Evolutionary conservation across 768 basidiomycete genomes (phyloP).

Genomic region (Wakefieldia striispora): DNA sequence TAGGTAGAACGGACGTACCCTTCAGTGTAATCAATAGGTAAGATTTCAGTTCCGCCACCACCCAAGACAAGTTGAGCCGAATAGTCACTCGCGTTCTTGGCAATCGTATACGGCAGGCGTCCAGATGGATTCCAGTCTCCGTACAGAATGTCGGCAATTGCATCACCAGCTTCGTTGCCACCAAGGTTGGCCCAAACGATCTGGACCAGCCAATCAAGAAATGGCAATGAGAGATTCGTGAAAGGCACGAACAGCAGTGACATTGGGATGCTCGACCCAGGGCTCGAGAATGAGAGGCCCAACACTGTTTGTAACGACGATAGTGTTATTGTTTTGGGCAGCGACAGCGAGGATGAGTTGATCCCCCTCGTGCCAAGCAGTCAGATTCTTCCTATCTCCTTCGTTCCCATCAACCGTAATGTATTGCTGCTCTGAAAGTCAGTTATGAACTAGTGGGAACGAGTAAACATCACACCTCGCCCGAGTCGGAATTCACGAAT

Average conservation of each 20-base stretch:
- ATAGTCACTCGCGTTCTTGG: slow-evolving; percentile 54
- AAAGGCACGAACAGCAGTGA: slow-evolving; percentile 55
- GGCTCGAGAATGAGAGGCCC: slow-evolving; percentile 67
- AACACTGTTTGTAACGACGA: slow-evolving; percentile 78
- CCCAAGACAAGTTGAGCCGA: slow-evolving; percentile 38
- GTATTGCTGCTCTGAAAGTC: slow-evolving; percentile 38
- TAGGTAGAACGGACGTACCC: slow-evolving; percentile 13
- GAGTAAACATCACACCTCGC: slow-evolving; percentile 47
- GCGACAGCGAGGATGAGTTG: slow-evolving; percentile 55
- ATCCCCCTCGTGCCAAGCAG: slow-evolving; percentile 38
- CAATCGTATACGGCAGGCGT: slow-evolving; percentile 72
- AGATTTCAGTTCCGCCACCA: slow-evolving; percentile 26
- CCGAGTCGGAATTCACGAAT: slow-evolving; percentile 80
- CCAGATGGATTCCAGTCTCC: slow-evolving; percentile 76
- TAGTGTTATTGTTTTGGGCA: slow-evolving; percentile 66
- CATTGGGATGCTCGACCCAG: slow-evolving; percentile 77
- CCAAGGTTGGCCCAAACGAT: slow-evolving; percentile 51
- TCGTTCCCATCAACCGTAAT: slow-evolving; percentile 56
- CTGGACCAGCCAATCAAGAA: slow-evolving; percentile 23
- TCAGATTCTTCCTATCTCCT: slow-evolving; percentile 37
- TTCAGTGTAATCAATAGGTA: slow-evolving; percentile 65
- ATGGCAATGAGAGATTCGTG: slow-evolving; percentile 13
- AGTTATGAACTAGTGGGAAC: background rate
- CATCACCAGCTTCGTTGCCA: slow-evolving; percentile 79
- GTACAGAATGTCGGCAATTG: slow-evolving; percentile 74